phyloP scores from a whole-genome alignment of 2,329 filamentous ascomycete species.

The Fonsecaea nubica region DNA sequence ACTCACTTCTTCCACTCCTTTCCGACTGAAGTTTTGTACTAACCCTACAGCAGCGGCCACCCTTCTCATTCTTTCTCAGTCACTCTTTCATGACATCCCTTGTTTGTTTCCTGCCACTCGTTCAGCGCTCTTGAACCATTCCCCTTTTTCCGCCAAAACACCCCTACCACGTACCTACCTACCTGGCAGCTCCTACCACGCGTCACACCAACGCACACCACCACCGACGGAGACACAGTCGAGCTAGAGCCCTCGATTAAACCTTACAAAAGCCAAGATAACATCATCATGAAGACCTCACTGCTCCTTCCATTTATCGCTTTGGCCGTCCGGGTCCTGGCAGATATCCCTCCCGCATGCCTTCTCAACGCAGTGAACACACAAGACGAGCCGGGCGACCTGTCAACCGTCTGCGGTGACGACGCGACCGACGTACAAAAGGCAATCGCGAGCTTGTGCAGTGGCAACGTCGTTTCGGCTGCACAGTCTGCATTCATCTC shows the following conservation, averaged over 20 bases:
- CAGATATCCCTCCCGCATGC: conserved; percentile 58
- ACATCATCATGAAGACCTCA: conserved; percentile 36
- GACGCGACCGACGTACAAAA: conserved; percentile 46
- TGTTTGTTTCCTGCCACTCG: conserved; percentile 20
- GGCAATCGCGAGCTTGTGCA: conserved; percentile 48
- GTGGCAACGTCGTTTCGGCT: conserved; percentile 39
- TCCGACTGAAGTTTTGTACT: conserved; percentile 16
- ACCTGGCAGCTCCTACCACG: conserved; percentile 15
- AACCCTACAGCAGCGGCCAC: conserved; percentile 13
- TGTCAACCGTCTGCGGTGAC: conserved; percentile 50
- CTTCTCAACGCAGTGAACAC: conserved; percentile 57
- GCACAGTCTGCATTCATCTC: conserved; percentile 50
- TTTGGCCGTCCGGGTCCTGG: conserved; percentile 49
- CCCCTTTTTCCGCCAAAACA: conserved; percentile 3
- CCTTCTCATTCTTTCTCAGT: conserved; percentile 20
- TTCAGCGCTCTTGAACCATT: conserved; percentile 7
- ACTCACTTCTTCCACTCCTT: conserved; percentile 11
- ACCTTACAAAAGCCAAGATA: conserved; percentile 3
- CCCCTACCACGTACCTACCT: neutral
- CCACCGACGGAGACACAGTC: conserved; percentile 5
- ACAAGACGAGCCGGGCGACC: conserved; percentile 47
- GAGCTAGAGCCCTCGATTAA: conserved; percentile 5
- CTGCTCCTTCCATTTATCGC: conserved; percentile 55
- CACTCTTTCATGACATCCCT: conserved; percentile 20
- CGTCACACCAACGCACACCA: conserved; percentile 13